These are phyloP conservation scores for Metschnikowia drakensbergensis DNA, from an alignment of 805 yeast genomes.

Conservation along the genomic window DNA sequence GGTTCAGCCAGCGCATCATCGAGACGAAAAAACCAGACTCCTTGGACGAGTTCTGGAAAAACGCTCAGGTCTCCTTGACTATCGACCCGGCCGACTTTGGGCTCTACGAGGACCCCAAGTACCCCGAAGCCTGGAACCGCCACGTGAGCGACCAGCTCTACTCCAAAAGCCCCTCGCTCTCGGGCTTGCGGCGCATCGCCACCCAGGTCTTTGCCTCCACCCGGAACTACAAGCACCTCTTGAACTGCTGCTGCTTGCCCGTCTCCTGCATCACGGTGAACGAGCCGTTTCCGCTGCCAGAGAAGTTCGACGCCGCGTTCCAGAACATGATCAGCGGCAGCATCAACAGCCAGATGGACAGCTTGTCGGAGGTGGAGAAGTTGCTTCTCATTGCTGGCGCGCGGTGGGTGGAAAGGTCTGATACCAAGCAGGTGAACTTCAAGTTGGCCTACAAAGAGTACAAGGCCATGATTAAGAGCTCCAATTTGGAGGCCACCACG, in stretches of 20 bases:
- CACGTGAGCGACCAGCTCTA: slow-evolving; percentile 24
- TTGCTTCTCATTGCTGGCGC: slow-evolving; percentile 72
- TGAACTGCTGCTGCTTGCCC: slow-evolving; percentile 41
- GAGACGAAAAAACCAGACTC: slow-evolving; percentile 50
- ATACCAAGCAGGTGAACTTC: slow-evolving; percentile 62
- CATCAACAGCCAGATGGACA: neutral
- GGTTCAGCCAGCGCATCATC: slow-evolving; percentile 80
- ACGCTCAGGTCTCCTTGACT: slow-evolving; percentile 41
- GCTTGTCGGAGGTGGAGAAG: slow-evolving; percentile 68
- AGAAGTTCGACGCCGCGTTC: slow-evolving; percentile 23
- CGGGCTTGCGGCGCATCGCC: slow-evolving; percentile 14
- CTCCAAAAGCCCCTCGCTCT: neutral
- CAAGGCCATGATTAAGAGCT: slow-evolving; percentile 44
- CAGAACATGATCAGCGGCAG: slow-evolving; percentile 8
- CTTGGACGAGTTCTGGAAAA: slow-evolving; percentile 48
- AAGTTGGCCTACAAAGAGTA: slow-evolving; percentile 78
- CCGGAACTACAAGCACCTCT: slow-evolving; percentile 51
- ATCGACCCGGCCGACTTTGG: slow-evolving; percentile 19
- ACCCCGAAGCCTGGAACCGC: slow-evolving; percentile 45
- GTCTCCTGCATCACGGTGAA: slow-evolving; percentile 27
- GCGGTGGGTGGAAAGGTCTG: slow-evolving; percentile 58
- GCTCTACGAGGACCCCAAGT: slow-evolving; percentile 15
- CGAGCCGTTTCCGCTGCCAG: slow-evolving; percentile 26
- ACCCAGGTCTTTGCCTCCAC: slow-evolving; percentile 51
- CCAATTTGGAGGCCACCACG: slow-evolving; percentile 35